Evolutionary conservation across 169 alveolate species (phyloP).

Genomic region (Eimeria praecox): DNA sequence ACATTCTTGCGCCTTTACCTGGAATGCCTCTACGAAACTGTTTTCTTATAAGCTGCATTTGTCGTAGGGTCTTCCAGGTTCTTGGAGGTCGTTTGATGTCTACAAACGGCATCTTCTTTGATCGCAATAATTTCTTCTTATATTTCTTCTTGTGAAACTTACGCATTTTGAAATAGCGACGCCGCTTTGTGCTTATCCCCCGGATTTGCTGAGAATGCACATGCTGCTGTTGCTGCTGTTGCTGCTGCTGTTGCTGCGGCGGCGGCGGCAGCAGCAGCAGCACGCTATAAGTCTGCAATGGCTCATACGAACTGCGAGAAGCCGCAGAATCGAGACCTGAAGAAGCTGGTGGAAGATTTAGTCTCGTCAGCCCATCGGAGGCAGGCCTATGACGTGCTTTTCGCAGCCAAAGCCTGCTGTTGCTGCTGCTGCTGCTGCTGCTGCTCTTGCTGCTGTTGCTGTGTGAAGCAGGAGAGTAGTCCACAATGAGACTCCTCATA

Average conservation of each 20-base stretch:
- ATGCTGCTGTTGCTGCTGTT: conserved; percentile 35
- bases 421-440: conserved; percentile 61
- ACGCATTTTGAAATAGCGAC: conserved; percentile 81
- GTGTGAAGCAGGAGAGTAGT: background rate
- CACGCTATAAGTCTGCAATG: background rate
- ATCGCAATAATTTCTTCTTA: conserved; percentile 75
- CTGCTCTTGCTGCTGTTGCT: conserved; percentile 38
- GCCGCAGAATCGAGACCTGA: background rate
- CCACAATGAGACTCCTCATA: background rate
- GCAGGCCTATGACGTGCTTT: background rate
- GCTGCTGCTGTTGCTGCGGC: conserved; percentile 22
- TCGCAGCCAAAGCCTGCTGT: background rate
- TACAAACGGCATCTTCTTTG: conserved; percentile 75
- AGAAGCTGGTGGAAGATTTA: background rate
- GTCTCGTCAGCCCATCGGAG: background rate
- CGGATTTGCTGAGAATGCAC: conserved; percentile 32
- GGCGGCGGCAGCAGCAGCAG: conserved; percentile 10
- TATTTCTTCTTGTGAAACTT: conserved; percentile 80
- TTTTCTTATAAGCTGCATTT: conserved; percentile 21
- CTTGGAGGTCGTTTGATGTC: conserved; percentile 59
- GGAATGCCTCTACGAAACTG: conserved; percentile 66
- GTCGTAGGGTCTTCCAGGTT: conserved; percentile 74
- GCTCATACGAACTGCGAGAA: background rate
- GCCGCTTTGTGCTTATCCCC: conserved; percentile 69
- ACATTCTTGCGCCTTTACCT: conserved; percentile 66